phyloP scores from a whole-genome alignment of 768 basidiomycete species.

The Boletus sensibilis region DNA sequence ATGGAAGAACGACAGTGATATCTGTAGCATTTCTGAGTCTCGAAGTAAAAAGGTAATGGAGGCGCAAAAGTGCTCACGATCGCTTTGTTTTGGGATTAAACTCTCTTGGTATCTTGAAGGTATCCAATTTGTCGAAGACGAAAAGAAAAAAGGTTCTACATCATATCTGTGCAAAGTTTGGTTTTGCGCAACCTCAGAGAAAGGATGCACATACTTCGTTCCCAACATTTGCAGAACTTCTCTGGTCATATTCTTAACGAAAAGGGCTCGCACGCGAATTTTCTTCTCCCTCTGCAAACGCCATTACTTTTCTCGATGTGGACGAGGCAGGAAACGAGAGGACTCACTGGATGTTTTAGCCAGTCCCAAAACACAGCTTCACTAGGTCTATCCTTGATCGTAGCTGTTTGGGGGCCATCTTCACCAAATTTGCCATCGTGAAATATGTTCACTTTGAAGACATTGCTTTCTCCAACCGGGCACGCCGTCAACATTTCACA shows the following conservation, averaged over 20 bases:
- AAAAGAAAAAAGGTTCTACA: conserved; percentile 66
- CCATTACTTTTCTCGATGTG: not conserved
- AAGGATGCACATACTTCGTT: conserved; percentile 39
- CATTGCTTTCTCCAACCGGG: conserved; percentile 6
- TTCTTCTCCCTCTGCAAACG: conserved; percentile 30
- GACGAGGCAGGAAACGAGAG: not conserved
- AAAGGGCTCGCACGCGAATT: conserved; percentile 48
- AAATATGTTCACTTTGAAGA: conserved; percentile 28
- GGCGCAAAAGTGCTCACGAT: conserved; percentile 46
- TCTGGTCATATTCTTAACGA: conserved; percentile 49
- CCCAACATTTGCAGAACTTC: conserved; percentile 58
- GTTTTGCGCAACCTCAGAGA: not conserved
- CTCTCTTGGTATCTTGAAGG: conserved; percentile 63
- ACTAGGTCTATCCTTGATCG: conserved; percentile 10
- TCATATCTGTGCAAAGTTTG: conserved; percentile 37
- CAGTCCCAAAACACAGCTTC: conserved; percentile 36
- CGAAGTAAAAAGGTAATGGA: conserved; percentile 12
- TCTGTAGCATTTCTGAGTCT: conserved; percentile 35
- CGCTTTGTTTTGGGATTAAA: conserved; percentile 38
- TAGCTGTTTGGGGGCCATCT: not conserved
- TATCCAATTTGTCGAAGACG: conserved; percentile 64
- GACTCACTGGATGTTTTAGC: conserved; percentile 36
- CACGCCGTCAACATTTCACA: conserved; percentile 31
- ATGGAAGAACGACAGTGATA: conserved; percentile 55
- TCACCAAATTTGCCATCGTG: conserved; percentile 10